Base-by-base conservation (phyloP, 805 yeast species). In the Yamadazyma kitorensis region DNA sequence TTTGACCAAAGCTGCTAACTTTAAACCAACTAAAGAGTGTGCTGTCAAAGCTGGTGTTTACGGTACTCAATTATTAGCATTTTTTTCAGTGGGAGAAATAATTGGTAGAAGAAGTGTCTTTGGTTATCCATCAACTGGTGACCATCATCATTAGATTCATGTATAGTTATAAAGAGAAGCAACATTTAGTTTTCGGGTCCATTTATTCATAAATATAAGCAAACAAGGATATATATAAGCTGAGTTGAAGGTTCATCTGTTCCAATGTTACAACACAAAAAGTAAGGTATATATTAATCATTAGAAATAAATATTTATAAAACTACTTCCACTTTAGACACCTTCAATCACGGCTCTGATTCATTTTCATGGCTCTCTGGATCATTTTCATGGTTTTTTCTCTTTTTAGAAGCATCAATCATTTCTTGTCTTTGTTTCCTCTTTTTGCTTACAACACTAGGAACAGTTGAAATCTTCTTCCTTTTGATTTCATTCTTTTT, bases 21-120 rank as follows among this genome's bases (percentile, higher is more conserved):
- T 75, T 54, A 61, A 58, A 45, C 68, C 66, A 40, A 61, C 70
- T 59, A 80, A 74, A 61, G 79, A 74, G 48, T 72, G 73, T 54
- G 72, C 67, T 47, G 62, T 78, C 51, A 79, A 76, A 65, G 84
- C 74, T 59, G 82, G 82, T 51, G 82, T 89, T 31, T 80, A 78
- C 65, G 80, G 79, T 48, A 67, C 88, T 49, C 98, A 93, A 70
- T 67, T 91, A 36, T 70, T 86, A 47, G 98, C 97, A 45, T 75
- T 89, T 60, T 93, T 88, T 68, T 79, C 97, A 17, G 73, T 91
- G 29, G 98, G 98, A 59, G 98, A 93, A 75, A 79, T 89, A 50
- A 74, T 93, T 55, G 98, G 98, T 57, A 87, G 98, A 75, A 84
- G 98, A 74, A 79, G 85, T 55, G 52, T 93, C 41, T 85, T 88